phyloP scores from a whole-genome alignment of 495 filamentous ascomycete species.

The Pseudotulostoma volvatum region DNA sequence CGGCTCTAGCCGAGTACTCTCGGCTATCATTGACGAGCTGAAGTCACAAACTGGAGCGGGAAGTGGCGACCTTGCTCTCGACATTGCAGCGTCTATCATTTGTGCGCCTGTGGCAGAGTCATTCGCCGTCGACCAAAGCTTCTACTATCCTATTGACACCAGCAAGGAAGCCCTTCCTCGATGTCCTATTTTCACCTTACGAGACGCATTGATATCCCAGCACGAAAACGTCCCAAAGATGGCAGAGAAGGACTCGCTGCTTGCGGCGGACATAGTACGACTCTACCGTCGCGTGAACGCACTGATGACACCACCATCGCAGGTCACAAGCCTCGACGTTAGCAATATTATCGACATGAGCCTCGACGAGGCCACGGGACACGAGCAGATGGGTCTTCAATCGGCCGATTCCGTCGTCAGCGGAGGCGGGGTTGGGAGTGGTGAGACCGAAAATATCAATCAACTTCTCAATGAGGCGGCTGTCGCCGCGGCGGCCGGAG shows the following conservation, averaged over 20 bases:
- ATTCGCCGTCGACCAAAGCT: conserved; percentile 28
- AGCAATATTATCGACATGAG: conserved; percentile 28
- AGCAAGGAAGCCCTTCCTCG: conserved; percentile 24
- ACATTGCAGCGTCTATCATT: conserved; percentile 57
- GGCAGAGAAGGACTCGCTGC: conserved; percentile 39
- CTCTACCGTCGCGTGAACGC: conserved; percentile 60
- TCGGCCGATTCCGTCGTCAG: conserved; percentile 3
- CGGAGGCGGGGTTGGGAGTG: conserved; percentile 10
- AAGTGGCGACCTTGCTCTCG: conserved; percentile 48
- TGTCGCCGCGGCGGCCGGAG: conserved; percentile 17
- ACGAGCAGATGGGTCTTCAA: conserved; percentile 20
- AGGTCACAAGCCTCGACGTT: conserved; percentile 25
- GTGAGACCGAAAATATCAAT: conserved; percentile 26
- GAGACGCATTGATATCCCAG: conserved; percentile 51
- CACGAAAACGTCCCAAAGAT: conserved; percentile 46
- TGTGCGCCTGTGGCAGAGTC: conserved; percentile 47
- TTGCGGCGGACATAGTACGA: conserved; percentile 59
- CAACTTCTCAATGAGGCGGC: conserved; percentile 32
- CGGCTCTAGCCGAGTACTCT: conserved; percentile 46
- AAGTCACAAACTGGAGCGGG: conserved; percentile 36
- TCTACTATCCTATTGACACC: conserved; percentile 23
- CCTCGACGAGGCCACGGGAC: conserved; percentile 20
- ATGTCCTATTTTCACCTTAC: conserved; percentile 36
- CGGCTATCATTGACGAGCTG: conserved; percentile 52
- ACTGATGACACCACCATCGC: conserved; percentile 26